Base-by-base conservation (phyloP, 2,329 filamentous ascomycete genomes). In the Diplocarpon mali region DNA sequence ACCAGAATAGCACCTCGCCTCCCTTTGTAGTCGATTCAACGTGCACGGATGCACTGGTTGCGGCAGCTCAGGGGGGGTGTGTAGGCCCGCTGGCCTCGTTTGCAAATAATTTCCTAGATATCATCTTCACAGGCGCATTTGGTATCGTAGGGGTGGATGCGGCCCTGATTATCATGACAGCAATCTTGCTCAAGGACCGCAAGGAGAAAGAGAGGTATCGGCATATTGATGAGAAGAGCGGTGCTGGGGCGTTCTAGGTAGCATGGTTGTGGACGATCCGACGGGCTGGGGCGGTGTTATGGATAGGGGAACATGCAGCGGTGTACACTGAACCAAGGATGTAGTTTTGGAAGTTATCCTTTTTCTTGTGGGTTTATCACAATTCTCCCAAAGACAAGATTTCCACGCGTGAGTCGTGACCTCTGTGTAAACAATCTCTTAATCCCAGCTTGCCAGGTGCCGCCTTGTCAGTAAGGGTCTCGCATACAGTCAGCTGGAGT, bases 181-280 rank as follows among this genome's bases (percentile, higher is more conserved):
- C 82, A 27, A 87, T 86, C 65, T 70, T 92, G 36, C 70, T 87
- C 57, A 89, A 88, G 71, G 80, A 87, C 57, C 78, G 85, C 60
- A 84, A 83, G 65, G 85, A 92, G 68, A 76, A 78, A 58, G 79
- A 84, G 64, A 73, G 85, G 48, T 92, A 87, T 67, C 76, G 78
- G 47, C 73, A 84, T 59, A 89, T 92, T 57, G 85, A 90, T 60
- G 78, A 87, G 71, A 92, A 92, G 76, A 75, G 65, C 51, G 76
- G 79, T 42, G 66, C 67, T 52, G 64, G 70, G 41, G 65, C 69
- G 28, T 75, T 74, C 61, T 73, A 67, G 59, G 14, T 24, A 30
- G 37, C 35, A 28, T 27, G 14, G 29, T 28, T 12, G 35, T 29
- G 30, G 5, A 10, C n/a, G n/a, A n/a, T n/a, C n/a, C n/a, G n/a